Conservation (phyloP, 2,329 filamentous ascomycete genomes). For the Rhynchosporium graminicola region DNA sequence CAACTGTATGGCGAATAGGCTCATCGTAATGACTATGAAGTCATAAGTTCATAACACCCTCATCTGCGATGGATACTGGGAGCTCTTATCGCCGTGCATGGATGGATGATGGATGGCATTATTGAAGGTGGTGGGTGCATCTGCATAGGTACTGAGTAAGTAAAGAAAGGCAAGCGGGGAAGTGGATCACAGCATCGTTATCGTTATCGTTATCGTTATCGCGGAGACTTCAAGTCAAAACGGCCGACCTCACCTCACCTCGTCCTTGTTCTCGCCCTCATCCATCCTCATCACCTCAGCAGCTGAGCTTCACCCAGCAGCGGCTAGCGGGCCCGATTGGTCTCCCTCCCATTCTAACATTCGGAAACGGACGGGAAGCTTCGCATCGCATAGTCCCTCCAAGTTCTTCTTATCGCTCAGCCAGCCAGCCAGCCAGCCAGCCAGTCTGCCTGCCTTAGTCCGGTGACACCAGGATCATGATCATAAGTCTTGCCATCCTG, state of each 20-base stretch:
- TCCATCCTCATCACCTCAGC: background rate
- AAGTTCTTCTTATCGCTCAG: background rate
- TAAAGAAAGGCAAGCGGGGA: constrained; percentile 6
- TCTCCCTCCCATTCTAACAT: no score
- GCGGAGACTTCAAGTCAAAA: background rate
- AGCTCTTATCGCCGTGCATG: constrained; percentile 17
- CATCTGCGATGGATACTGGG: background rate
- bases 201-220: constrained; percentile 3
- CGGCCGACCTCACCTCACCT: constrained; percentile 2
- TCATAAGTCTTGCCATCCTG: constrained; percentile 13
- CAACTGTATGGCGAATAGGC: background rate
- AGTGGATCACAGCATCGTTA: background rate
- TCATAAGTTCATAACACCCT: background rate
- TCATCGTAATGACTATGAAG: background rate
- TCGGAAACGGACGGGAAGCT: background rate
- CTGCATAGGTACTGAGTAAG: no score
- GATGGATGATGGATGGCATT: no score
- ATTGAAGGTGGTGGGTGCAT: no score
- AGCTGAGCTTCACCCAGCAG: background rate
- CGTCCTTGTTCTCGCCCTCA: background rate
- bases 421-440: background rate
- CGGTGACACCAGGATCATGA: constrained; percentile 22
- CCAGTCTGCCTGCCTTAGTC: constrained; percentile 6
- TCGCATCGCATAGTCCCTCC: background rate
- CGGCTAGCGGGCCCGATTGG: constrained; percentile 6